Percentiles rank a stretch among this genome's conserved stretches.
These are phyloP conservation scores for Aegilops tauschii DNA, from an alignment of 176 grass and related monocot species.

Conservation along the genomic window DNA sequence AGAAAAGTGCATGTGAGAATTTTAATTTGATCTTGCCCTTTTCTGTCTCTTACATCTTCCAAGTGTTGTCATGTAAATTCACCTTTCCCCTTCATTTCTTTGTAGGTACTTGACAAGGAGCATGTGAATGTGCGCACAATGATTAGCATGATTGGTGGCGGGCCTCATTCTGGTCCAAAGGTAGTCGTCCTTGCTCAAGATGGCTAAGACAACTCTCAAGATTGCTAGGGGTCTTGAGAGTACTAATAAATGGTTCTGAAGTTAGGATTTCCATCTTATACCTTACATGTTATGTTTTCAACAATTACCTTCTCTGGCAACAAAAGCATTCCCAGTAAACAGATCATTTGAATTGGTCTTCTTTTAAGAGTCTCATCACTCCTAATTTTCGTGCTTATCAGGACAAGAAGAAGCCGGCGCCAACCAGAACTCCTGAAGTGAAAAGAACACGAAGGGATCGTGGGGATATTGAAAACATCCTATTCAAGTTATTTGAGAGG, in stretches of 20 bases:
- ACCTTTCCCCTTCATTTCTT: neutral
- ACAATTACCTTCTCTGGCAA: neutral
- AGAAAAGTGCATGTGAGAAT: constrained; percentile 66
- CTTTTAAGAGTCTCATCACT: neutral
- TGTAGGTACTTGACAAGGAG: constrained; percentile 74
- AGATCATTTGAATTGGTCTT: neutral
- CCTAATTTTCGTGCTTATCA: constrained; percentile 18
- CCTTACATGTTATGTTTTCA: neutral
- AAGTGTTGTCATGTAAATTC: neutral
- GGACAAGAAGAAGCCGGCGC: constrained; percentile 70
- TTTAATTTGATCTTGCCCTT: neutral
- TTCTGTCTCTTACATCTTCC: neutral
- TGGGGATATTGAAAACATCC: constrained; percentile 73
- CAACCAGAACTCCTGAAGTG: constrained; percentile 51
- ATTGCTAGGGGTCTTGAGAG: neutral
- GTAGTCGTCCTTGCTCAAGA: constrained; percentile 22
- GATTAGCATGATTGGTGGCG: constrained; percentile 64
- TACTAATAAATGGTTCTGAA: neutral
- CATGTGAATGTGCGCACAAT: constrained; percentile 73
- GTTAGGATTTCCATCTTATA: neutral
- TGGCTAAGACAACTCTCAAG: neutral
- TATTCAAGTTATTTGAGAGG: constrained; percentile 92
- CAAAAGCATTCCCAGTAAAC: neutral
- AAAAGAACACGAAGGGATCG: constrained; percentile 77
- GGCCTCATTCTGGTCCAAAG: constrained; percentile 57